Evolutionary conservation across 306 rosid species (phyloP).

Genomic region (Trifolium dubium): DNA sequence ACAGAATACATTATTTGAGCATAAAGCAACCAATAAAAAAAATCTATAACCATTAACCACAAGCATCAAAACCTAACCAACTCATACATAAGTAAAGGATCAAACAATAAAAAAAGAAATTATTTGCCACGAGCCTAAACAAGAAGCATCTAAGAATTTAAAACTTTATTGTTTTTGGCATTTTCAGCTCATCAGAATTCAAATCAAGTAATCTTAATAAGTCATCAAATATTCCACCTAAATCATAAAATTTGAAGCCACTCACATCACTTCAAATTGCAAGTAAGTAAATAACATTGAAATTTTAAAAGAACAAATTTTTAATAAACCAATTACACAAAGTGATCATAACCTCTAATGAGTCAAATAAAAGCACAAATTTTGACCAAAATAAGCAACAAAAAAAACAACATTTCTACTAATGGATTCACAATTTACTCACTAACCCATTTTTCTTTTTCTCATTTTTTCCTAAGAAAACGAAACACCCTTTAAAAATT

Average conservation of each 20-base stretch:
- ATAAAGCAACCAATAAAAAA: conserved; percentile 71
- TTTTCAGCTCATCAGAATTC: conserved; percentile 53
- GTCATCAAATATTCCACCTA: conserved; percentile 46
- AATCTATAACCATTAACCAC: conserved; percentile 44
- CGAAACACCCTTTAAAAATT: conserved; percentile 40
- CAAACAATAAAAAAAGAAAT: conserved; percentile 42
- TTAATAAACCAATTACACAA: conserved; percentile 4
- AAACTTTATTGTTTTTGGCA: conserved; percentile 46
- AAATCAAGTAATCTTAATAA: conserved; percentile 54
- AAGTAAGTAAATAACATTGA: conserved; percentile 35
- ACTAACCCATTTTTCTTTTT: conserved; percentile 24
- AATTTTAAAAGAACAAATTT: conserved; percentile 32
- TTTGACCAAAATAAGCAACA: background rate
- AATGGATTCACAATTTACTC: background rate
- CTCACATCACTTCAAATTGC: conserved; percentile 21
- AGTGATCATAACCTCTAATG: conserved; percentile 21
- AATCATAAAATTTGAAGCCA: conserved; percentile 29
- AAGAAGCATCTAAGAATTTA: conserved; percentile 51
- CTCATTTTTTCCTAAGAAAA: conserved; percentile 5
- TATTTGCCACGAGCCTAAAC: conserved; percentile 42
- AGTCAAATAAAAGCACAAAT: conserved; percentile 40
- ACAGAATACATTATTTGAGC: conserved; percentile 41
- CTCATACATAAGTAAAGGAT: conserved; percentile 50
- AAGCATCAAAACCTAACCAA: conserved; percentile 84
- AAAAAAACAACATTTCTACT: conserved; percentile 26